Percentiles rank a stretch among this genome's conserved stretches.
Evolutionary conservation across 2,329 filamentous ascomycete genomes (phyloP).

Genomic region (Penicillium sp.): DNA sequence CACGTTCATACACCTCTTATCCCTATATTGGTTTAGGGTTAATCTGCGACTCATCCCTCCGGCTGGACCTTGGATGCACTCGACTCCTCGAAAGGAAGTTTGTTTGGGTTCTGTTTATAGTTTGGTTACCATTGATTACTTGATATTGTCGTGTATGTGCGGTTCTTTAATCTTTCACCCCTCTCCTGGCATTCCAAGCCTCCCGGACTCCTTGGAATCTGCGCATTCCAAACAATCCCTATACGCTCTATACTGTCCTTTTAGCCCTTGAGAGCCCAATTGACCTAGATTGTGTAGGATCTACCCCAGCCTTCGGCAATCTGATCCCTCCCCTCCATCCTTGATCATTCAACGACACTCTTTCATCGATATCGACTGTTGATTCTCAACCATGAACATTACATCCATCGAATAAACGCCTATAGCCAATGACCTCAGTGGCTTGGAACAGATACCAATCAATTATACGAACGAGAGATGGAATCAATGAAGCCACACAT

Average conservation of each 20-base stretch:
- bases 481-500: slow-evolving; percentile 38
- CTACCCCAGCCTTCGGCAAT: slow-evolving; percentile 24
- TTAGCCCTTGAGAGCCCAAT: slow-evolving; percentile 20
- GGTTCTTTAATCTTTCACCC: slow-evolving; percentile 13
- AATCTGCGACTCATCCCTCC: slow-evolving; percentile 14
- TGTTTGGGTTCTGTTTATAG: slow-evolving; percentile 25
- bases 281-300: slow-evolving; percentile 26
- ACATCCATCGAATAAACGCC: slow-evolving; percentile 29
- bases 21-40: slow-evolving; percentile 7
- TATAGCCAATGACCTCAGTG: slow-evolving; percentile 33
- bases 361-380: background rate
- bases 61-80: slow-evolving; percentile 17
- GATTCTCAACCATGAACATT: slow-evolving; percentile 31
- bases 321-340: slow-evolving; percentile 15
- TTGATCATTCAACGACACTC: slow-evolving; percentile 15
- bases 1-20: slow-evolving; percentile 11
- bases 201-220: slow-evolving; percentile 15
- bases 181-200: slow-evolving; percentile 33
- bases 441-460: slow-evolving; percentile 11
- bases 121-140: slow-evolving; percentile 20
- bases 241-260: slow-evolving; percentile 17
- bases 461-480: slow-evolving; percentile 27
- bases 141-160: slow-evolving; percentile 18
- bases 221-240: slow-evolving; percentile 31
- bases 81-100: slow-evolving; percentile 17